A percentile compares a stretch with the other conserved stretches of the same genome.
Conservation (phyloP, 208 protist species). For the Crithidia brevicula region DNA sequence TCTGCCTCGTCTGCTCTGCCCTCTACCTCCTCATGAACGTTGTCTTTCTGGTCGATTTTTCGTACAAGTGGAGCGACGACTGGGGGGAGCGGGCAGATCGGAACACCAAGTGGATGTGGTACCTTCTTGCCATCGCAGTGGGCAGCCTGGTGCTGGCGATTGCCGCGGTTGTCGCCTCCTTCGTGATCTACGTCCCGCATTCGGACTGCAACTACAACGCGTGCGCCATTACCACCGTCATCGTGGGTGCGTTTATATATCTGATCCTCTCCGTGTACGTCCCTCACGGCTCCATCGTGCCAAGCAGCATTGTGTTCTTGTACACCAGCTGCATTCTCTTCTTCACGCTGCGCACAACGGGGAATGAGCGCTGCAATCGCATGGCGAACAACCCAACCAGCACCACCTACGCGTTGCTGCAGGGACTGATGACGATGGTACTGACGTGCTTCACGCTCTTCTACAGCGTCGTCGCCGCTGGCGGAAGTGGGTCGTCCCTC, state of each 20-base stretch:
- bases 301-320: constrained; percentile 91
- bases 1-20: constrained; percentile 81
- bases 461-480: constrained; percentile 78
- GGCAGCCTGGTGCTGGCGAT: constrained; percentile 54
- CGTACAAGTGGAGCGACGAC: constrained; percentile 92
- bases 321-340: constrained; percentile 91
- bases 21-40: constrained; percentile 91
- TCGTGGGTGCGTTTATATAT: constrained; percentile 80
- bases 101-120: constrained; percentile 88
- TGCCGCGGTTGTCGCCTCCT: constrained; percentile 56
- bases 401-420: constrained; percentile 59
- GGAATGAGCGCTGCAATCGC: constrained; percentile 73
- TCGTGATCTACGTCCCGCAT: constrained; percentile 79
- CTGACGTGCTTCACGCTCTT: constrained; percentile 68
- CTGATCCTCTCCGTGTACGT: constrained; percentile 84
- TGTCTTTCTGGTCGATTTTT: constrained; percentile 95
- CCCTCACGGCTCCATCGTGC: constrained; percentile 90
- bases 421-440: constrained; percentile 47
- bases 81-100: constrained; percentile 88
- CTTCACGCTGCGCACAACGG: constrained; percentile 74
- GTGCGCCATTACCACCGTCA: constrained; percentile 79
- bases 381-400: constrained; percentile 29
- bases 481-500: constrained; percentile 65
- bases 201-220: constrained; percentile 87
- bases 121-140: constrained; percentile 68